Evolutionary conservation across 2,329 filamentous ascomycete species (phyloP), one percentile per base, ranked within the genome.

Genomic region (Anisogramma anomala): DNA sequence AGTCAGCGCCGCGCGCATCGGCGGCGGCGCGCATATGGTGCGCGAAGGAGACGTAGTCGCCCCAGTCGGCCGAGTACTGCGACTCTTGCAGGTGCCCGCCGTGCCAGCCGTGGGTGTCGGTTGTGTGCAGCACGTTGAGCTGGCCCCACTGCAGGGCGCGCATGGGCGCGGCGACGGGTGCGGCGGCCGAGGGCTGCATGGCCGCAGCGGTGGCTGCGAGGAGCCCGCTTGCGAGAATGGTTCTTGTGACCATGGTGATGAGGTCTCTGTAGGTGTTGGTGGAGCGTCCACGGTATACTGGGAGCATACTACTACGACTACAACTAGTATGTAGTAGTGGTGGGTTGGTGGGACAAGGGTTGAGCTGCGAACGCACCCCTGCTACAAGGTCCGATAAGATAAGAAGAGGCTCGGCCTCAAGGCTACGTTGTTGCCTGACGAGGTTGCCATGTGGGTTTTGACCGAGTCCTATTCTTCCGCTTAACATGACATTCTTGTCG

Each of bases 41-140:
- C 25, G 87, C 77, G 57, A 98, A 95, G 6, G 89, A 95, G 53
- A 96, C 74, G 61, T 96, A 98, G 63, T 98, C 91, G 44, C 91
- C 91, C 87, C 91, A 96, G 61, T 98, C 91, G 34, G 86, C 89
- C 6, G 85, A 88, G 62, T 93, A 98, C 46, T 91, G 89, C 3
- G 86, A 72, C 80, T 98, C 91, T 66, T 88, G 81, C 4, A 96
- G 65, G 67, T 98, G 91, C 1, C 91, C 91, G 8, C 78, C 86
- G 56, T 93, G 80, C 91, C 91, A 98, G 53, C 91, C 89, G 63
- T 96, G 91, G 4, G 84, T 91, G 58, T 96, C 84, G 30, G 91
- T 96, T 0, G 91, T 96, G 56, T 94, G 88, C n/a, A 98, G 64
- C 60, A 94, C 93, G 68, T 96, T 96, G 55, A 96, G 72, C 58